phyloP scores from a whole-genome alignment of 2,329 filamentous ascomycete species.

The Scorias spongiosa region DNA sequence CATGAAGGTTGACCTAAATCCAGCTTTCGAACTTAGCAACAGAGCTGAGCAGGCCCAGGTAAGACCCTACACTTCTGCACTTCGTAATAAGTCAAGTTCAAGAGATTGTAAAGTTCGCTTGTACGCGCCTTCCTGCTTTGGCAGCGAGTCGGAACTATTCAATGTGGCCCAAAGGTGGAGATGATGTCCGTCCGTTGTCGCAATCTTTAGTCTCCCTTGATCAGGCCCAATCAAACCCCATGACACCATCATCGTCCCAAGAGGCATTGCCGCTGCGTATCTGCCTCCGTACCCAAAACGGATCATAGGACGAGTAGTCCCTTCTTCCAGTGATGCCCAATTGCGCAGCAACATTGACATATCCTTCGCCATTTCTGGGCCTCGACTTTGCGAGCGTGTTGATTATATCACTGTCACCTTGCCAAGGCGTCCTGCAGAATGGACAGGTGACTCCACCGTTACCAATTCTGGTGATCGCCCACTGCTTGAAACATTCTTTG shows the following conservation, averaged over 20 bases:
- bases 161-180: too few relatives aligned
- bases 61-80: too few relatives aligned
- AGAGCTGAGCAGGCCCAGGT: too few relatives aligned
- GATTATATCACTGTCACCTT: constrained; percentile 8
- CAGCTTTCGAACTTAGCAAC: too few relatives aligned
- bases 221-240: too few relatives aligned
- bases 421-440: constrained; percentile 18
- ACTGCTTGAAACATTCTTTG: constrained; percentile 40
- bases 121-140: too few relatives aligned
- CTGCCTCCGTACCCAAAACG: constrained; percentile 11
- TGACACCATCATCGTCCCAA: neutral
- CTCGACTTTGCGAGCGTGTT: constrained; percentile 12
- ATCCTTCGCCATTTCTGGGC: constrained; percentile 14
- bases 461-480: constrained; percentile 22
- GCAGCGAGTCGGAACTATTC: too few relatives aligned
- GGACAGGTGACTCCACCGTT: constrained; percentile 15
- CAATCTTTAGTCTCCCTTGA: too few relatives aligned
- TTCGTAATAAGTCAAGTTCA: too few relatives aligned
- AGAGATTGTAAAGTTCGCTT: too few relatives aligned
- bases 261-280: constrained; percentile 2
- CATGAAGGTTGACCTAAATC: too few relatives aligned
- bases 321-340: constrained; percentile 14
- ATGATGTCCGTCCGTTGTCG: too few relatives aligned
- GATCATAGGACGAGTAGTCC: constrained; percentile 18
- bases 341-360: constrained; percentile 19